Evolutionary conservation across 805 yeast species (phyloP).

Genomic region (Pichia eremophila): DNA sequence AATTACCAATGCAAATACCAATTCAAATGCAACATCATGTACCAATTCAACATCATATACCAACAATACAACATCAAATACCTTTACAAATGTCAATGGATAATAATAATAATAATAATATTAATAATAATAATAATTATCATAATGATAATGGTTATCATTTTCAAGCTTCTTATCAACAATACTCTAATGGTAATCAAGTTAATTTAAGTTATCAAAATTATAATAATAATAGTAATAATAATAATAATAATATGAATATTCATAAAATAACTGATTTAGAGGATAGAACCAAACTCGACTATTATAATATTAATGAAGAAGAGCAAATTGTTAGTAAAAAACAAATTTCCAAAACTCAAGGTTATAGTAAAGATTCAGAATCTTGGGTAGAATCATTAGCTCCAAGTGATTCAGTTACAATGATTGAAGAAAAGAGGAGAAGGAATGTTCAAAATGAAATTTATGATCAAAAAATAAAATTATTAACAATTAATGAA

Average conservation of each 20-base stretch:
- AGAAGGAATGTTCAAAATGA: neutral
- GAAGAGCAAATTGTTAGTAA: neutral
- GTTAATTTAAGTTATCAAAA: neutral
- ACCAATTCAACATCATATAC: too few relatives aligned
- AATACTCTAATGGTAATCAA: neutral
- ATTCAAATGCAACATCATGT: too few relatives aligned
- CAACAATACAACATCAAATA: too few relatives aligned
- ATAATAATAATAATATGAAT: neutral
- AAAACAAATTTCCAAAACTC: neutral
- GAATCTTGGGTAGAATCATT: constrained; percentile 4
- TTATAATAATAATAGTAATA: neutral
- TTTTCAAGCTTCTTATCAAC: too few relatives aligned
- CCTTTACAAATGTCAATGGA: neutral
- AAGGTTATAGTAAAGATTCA: neutral
- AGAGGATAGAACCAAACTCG: too few relatives aligned
- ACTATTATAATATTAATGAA: too few relatives aligned
- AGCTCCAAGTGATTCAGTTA: constrained; percentile 13
- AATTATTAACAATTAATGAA: neutral
- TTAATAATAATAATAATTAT: too few relatives aligned
- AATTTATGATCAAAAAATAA: neutral
- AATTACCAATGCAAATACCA: too few relatives aligned
- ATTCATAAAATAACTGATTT: neutral
- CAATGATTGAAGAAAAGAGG: constrained; percentile 6
- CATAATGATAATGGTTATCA: too few relatives aligned
- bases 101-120: neutral